phyloP scores from a whole-genome alignment of 1,284 basidiomycete species.

The Volvariella volvacea region DNA sequence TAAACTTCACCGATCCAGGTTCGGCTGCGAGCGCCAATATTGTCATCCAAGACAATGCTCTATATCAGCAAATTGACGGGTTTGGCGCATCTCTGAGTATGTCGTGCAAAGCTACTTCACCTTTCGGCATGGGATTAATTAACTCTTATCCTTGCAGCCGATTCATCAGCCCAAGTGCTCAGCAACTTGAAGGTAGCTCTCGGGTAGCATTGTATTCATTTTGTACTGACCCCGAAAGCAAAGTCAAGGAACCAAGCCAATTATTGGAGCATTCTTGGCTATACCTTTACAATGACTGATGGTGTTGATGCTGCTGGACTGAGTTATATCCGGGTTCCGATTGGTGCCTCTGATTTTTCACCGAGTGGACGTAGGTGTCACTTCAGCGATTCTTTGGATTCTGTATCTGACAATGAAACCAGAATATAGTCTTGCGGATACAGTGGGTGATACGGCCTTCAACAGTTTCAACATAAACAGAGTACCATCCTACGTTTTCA shows the following conservation, averaged over 20 bases:
- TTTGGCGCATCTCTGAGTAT: slow-evolving; percentile 46
- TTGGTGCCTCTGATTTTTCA: slow-evolving; percentile 53
- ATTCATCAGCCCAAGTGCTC: slow-evolving; percentile 42
- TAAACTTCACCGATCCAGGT: slow-evolving; percentile 45
- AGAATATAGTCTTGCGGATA: slow-evolving; percentile 47
- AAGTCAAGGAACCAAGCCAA: slow-evolving; percentile 34
- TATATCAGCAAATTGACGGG: slow-evolving; percentile 41
- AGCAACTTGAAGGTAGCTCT: slow-evolving; percentile 40
- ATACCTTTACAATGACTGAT: slow-evolving; percentile 40
- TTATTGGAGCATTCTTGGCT: slow-evolving; percentile 38
- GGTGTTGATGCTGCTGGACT: slow-evolving; percentile 44
- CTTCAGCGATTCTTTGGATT: background rate
- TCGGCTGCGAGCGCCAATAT: slow-evolving; percentile 40
- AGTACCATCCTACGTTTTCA: slow-evolving; percentile 43
- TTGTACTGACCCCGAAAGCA: background rate
- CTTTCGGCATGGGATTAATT: background rate
- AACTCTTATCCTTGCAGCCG: slow-evolving; percentile 29
- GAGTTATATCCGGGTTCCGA: slow-evolving; percentile 41
- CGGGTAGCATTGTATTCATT: background rate
- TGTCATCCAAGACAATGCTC: slow-evolving; percentile 32
- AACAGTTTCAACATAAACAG: slow-evolving; percentile 37
- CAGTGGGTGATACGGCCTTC: slow-evolving; percentile 40
- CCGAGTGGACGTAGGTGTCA: slow-evolving; percentile 22
- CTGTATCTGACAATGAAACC: slow-evolving; percentile 1
- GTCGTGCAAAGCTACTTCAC: slow-evolving; percentile 11